A percentile compares a stretch with the other conserved stretches of the same genome.
These are phyloP conservation scores for Vicia villosa DNA, from an alignment of 306 rosid genomes.

Conservation along the genomic window DNA sequence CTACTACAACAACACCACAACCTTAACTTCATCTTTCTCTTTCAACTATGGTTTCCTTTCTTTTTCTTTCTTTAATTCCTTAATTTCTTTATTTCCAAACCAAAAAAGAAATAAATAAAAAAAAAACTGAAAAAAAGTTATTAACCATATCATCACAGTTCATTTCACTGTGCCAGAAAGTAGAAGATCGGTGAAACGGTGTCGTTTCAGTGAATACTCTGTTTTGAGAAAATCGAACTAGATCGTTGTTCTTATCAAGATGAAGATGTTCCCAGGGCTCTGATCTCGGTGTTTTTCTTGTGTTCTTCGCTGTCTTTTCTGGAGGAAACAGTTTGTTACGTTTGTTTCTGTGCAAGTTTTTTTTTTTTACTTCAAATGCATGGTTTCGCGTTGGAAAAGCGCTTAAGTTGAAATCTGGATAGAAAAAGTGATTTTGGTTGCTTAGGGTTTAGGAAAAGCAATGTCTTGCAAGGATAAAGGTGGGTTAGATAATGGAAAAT, in stretches of 20 bases:
- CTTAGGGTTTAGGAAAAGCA: conserved; percentile 11
- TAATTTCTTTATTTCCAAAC: too few relatives aligned
- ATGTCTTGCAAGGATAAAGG: conserved; percentile 98
- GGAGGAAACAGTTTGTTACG: conserved; percentile 5
- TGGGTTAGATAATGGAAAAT: conserved; percentile 79
- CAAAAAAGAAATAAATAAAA: too few relatives aligned
- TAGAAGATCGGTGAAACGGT: conserved; percentile 51
- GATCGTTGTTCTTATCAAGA: conserved; percentile 48
- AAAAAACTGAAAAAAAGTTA: background rate
- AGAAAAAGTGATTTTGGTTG: background rate
- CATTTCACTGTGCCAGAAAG: too few relatives aligned
- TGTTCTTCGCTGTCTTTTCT: conserved; percentile 49
- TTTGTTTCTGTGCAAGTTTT: background rate
- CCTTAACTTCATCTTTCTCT: conserved; percentile 34
- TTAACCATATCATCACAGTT: background rate
- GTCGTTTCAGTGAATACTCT: conserved; percentile 36
- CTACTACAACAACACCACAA: conserved; percentile 11
- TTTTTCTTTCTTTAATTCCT: background rate
- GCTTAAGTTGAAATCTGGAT: background rate
- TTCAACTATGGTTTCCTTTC: conserved; percentile 35
- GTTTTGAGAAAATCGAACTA: conserved; percentile 28
- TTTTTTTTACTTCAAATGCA: background rate
- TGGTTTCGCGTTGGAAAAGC: background rate
- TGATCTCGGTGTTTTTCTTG: conserved; percentile 63
- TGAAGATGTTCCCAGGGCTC: conserved; percentile 39